These are phyloP conservation scores for Cryphonectria naterciae DNA, from an alignment of 2,329 filamentous ascomycete genomes.

Conservation along the genomic window DNA sequence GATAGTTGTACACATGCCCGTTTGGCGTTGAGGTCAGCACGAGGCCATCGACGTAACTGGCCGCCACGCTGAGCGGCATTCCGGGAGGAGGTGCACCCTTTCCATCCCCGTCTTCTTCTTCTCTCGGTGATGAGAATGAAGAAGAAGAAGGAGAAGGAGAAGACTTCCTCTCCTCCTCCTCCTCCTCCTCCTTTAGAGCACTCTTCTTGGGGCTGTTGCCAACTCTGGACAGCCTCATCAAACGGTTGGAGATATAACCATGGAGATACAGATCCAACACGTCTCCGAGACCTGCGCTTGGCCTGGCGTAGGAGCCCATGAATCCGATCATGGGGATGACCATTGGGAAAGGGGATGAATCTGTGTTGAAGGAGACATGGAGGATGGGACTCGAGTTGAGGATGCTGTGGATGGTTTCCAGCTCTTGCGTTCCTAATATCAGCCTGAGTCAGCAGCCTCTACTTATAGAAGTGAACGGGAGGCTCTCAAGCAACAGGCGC, in stretches of 20 bases:
- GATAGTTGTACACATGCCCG: constrained; percentile 85
- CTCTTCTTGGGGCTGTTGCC: background rate
- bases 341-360: constrained; percentile 70
- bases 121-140: constrained; percentile 21
- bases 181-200: background rate
- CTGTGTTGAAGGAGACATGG: constrained; percentile 75
- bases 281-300: constrained; percentile 63
- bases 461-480: background rate
- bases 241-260: constrained; percentile 77
- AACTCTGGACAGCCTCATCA: constrained; percentile 65
- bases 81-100: constrained; percentile 44
- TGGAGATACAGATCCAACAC: constrained; percentile 80
- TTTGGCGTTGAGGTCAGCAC: constrained; percentile 79
- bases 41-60: constrained; percentile 76
- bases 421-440: constrained; percentile 67
- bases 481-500: background rate
- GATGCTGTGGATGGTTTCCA: constrained; percentile 73
- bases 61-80: constrained; percentile 72
- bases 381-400: constrained; percentile 77
- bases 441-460: constrained; percentile 17
- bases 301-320: constrained; percentile 71
- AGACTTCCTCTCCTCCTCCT: background rate
- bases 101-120: constrained; percentile 31
- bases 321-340: constrained; percentile 85
- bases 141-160: too few relatives aligned